Conservation (phyloP, 2,329 filamentous ascomycete species). For the Colletotrichum paranaense region DNA sequence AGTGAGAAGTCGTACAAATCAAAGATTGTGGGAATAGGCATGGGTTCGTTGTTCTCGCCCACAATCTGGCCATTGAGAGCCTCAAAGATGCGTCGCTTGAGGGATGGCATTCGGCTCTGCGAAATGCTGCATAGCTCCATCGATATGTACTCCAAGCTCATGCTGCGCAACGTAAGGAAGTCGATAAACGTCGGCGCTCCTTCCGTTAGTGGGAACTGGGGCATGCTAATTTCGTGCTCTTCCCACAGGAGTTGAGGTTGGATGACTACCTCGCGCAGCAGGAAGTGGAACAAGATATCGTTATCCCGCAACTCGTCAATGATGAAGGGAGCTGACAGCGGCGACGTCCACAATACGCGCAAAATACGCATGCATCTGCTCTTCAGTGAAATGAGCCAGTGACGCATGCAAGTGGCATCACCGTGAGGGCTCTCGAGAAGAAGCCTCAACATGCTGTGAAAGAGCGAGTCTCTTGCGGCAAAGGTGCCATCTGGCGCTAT, state of each 20-base stretch:
- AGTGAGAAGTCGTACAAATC: conserved; percentile 92
- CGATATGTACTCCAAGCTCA: conserved; percentile 85
- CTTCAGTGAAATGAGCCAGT: conserved; percentile 77
- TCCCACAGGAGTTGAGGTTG: conserved; percentile 80
- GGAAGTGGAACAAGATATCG: conserved; percentile 82
- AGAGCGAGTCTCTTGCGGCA: conserved; percentile 77
- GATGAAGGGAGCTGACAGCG: conserved; percentile 79
- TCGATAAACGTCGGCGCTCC: conserved; percentile 78
- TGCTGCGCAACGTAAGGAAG: conserved; percentile 81
- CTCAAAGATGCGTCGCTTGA: conserved; percentile 76
- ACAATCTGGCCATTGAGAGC: conserved; percentile 83
- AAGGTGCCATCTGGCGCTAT: conserved; percentile 78
- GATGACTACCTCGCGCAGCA: conserved; percentile 78
- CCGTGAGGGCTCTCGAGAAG: conserved; percentile 75
- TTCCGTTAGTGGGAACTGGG: conserved; percentile 75
- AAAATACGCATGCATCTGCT: conserved; percentile 79
- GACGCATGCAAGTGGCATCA: conserved; percentile 69
- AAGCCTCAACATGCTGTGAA: conserved; percentile 84
- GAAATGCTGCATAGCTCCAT: conserved; percentile 85
- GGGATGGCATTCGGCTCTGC: conserved; percentile 75
- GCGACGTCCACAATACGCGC: conserved; percentile 84
- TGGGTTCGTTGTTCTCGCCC: conserved; percentile 72
- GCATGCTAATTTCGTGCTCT: conserved; percentile 66
- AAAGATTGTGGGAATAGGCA: conserved; percentile 82
- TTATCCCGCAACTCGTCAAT: conserved; percentile 83